A percentile compares a stretch with the other conserved stretches of the same genome.
These are phyloP conservation scores for Schoenoplectus triqueter DNA, from an alignment of 202 grass and related monocot species.

Conservation along the genomic window DNA sequence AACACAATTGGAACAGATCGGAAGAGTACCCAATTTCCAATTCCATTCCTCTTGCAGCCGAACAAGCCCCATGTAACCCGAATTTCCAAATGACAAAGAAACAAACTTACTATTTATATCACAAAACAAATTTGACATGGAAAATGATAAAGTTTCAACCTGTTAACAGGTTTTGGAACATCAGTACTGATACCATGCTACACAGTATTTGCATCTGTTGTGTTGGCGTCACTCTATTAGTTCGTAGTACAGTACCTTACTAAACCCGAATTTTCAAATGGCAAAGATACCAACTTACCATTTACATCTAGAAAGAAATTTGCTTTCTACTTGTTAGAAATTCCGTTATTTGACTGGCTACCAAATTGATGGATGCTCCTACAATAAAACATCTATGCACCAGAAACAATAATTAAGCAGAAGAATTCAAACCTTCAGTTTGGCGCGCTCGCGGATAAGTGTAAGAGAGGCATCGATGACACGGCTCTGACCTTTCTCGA, in stretches of 20 bases:
- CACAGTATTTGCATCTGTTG: neutral
- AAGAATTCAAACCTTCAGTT: constrained; percentile 64
- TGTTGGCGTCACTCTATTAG: neutral
- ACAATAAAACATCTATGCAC: neutral
- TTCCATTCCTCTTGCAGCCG: too few species aligned
- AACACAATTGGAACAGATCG: too few species aligned
- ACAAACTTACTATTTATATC: too few species aligned
- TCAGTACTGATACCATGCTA: neutral
- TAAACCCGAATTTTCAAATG: constrained; percentile 9
- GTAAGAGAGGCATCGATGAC: constrained; percentile 97
- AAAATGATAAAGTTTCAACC: neutral
- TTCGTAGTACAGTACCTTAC: neutral
- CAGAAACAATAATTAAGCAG: too few species aligned
- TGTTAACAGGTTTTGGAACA: neutral
- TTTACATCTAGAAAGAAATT: neutral
- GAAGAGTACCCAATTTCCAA: too few species aligned
- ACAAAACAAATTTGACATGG: too few species aligned
- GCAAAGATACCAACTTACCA: constrained; percentile 1
- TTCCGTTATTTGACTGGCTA: neutral
- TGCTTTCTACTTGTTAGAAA: neutral
- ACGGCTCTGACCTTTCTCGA: constrained; percentile 79
- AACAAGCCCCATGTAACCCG: too few species aligned
- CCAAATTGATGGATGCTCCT: neutral
- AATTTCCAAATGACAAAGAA: too few species aligned
- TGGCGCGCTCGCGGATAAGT: constrained; percentile 93